Evolutionary conservation across 2,329 filamentous ascomycete species (phyloP), one percentile per base, ranked within the genome.

Genomic region (Stagonosporopsis cucurbitacearum): DNA sequence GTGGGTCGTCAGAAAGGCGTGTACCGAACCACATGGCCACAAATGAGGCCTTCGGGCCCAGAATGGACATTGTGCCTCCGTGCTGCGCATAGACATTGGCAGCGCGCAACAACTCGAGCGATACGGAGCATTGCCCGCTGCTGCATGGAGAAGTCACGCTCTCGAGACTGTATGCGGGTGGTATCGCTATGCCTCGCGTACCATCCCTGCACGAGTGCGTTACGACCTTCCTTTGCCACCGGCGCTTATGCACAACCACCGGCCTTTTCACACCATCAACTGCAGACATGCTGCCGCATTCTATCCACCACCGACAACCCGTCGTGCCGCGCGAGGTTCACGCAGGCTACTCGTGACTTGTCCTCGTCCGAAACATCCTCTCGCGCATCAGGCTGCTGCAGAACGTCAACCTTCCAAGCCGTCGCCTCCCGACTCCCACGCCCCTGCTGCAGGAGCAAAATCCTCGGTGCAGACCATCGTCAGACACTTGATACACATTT

Each of bases 1-100:
- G 61, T 85, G 82, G 82, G 80, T 82, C 12, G 65, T 83, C 12
- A 71, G 80, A 42, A 71, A 78, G 58, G 54, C 55, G 22, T 84
- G 82, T 71, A 71, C 70, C 19, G 74, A 78, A 57, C 75, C 75
- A 57, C 76, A 78, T 58, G 69, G 67, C 33, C 72, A 75, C 62
- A 75, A 73, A 60, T 76, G 62, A 73, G 48, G 49, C 28, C 47
- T 22, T 26, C 48, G 19, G 32, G 9, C 19, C 32, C 25, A 15
- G 33, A 26, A 6, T 20, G 53, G 42, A 43, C 25, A 15, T 23
- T 15, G 25, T 25, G 32, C 17, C 15, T 48, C 30, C 30, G 11
- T 32, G 30, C 20, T 46, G 47, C 39, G 43, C 26, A 30, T 36
- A 6, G 40, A 43, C 19, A 20, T 39, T 13, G 45, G 40, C 17